Percentiles rank a stretch among this genome's conserved stretches.
These are phyloP conservation scores for Bretziella fagacearum DNA, from an alignment of 2,329 filamentous ascomycete species.

Conservation along the genomic window DNA sequence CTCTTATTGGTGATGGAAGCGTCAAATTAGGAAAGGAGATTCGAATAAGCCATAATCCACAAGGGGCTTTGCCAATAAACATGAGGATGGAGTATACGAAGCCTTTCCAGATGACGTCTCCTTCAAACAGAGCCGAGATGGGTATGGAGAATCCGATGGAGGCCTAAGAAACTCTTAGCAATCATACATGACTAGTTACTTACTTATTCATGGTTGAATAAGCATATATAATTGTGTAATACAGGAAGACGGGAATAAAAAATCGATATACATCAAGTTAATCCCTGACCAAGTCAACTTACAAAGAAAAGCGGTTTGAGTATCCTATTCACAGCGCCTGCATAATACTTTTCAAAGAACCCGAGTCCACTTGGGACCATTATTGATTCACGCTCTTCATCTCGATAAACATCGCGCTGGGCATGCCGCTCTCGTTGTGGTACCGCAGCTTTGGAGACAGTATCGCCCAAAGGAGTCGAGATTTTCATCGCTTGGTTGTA, in stretches of 20 bases:
- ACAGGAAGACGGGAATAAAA: too few species aligned
- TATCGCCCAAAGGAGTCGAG: too few species aligned
- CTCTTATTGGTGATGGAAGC: too few species aligned
- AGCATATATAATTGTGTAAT: not conserved
- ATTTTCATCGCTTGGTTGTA: too few species aligned
- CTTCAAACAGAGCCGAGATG: conserved; percentile 50
- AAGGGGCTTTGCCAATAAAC: conserved; percentile 42
- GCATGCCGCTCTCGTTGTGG: too few species aligned
- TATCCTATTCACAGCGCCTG: not conserved
- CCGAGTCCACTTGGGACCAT: too few species aligned
- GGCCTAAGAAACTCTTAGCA: not conserved
- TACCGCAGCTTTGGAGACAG: too few species aligned
- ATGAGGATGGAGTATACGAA: conserved; percentile 57
- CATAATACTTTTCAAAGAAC: not conserved
- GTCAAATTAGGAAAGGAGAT: not conserved
- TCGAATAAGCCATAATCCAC: conserved; percentile 40
- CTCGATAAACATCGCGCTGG: too few species aligned
- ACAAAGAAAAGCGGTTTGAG: conserved; percentile 10
- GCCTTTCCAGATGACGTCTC: conserved; percentile 51
- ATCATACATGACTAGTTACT: not conserved
- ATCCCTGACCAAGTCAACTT: not conserved
- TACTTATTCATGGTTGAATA: not conserved
- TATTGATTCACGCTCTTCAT: too few species aligned
- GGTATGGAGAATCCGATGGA: conserved; percentile 32
- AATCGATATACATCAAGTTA: too few species aligned